phyloP scores from a whole-genome alignment of 257 asterid genomes.

The Lithospermum erythrorhizon region DNA sequence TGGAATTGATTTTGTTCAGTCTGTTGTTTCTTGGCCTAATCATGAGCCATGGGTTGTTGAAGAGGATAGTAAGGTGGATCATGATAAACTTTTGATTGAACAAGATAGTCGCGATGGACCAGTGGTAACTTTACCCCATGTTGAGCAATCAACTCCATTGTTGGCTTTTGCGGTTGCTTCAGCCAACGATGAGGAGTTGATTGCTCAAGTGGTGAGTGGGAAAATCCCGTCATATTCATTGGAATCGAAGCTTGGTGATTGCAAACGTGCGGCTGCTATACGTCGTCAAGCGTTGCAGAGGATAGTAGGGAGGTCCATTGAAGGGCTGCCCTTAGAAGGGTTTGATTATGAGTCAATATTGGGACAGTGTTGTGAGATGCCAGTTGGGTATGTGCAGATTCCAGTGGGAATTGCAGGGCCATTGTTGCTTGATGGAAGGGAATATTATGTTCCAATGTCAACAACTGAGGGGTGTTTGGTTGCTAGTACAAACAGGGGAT shows the following conservation, averaged over 20 bases:
- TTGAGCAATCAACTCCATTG: constrained; percentile 13
- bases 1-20: constrained; percentile 40
- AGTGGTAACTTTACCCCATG: background rate
- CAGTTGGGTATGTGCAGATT: constrained; percentile 51
- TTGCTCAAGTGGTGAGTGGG: constrained; percentile 28
- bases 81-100: no score
- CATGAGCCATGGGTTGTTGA: constrained; percentile 34
- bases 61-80: constrained; percentile 11
- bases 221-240: constrained; percentile 35
- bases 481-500: constrained; percentile 59
- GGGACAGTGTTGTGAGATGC: constrained; percentile 68
- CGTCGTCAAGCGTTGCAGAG: constrained; percentile 47
- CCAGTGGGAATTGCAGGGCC: constrained; percentile 64
- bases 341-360: constrained; percentile 42
- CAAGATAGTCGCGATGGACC: constrained; percentile 21
- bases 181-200: constrained; percentile 33
- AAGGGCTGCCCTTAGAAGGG: constrained; percentile 47
- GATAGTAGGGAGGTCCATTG: constrained; percentile 36
- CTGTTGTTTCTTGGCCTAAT: constrained; percentile 25
- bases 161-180: constrained; percentile 14
- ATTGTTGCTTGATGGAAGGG: constrained; percentile 42
- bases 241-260: constrained; percentile 44
- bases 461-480: constrained; percentile 55
- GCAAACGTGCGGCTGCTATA: constrained; percentile 34
- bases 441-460: constrained; percentile 50